phyloP scores from a whole-genome alignment of 371 early-diverging fungal genomes.

The Fennellomyces sp. region DNA sequence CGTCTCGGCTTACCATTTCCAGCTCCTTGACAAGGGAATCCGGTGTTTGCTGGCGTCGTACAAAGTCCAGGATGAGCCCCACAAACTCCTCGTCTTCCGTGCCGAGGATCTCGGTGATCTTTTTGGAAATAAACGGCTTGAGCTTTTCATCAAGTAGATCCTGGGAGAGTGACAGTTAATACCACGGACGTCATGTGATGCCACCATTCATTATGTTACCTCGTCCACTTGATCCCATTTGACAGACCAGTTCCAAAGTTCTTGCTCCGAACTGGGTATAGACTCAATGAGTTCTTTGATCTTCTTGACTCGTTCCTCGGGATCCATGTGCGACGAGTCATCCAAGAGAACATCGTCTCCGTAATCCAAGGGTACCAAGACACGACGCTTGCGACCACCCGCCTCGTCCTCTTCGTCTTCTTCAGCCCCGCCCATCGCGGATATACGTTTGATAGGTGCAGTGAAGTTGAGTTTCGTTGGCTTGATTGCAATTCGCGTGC shows the following conservation, averaged over 20 bases:
- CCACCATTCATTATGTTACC: no score
- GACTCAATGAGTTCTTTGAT: slow-evolving; percentile 69
- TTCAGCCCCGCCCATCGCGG: slow-evolving; percentile 48
- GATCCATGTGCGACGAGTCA: slow-evolving; percentile 17
- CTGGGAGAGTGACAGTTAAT: no score
- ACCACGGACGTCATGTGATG: no score
- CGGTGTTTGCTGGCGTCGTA: slow-evolving; percentile 53
- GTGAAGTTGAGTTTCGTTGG: slow-evolving; percentile 55
- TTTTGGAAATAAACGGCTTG: slow-evolving; percentile 76
- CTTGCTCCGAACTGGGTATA: slow-evolving; percentile 81
- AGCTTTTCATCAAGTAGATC: slow-evolving; percentile 64
- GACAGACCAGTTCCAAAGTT: slow-evolving; percentile 74
- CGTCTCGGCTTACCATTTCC: slow-evolving; percentile 57
- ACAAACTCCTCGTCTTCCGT: slow-evolving; percentile 75
- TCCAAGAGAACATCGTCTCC: slow-evolving; percentile 55
- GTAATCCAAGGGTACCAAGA: slow-evolving; percentile 64
- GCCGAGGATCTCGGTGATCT: slow-evolving; percentile 76
- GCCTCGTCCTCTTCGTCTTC: slow-evolving; percentile 64
- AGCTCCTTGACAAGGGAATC: slow-evolving; percentile 69
- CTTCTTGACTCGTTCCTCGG: slow-evolving; percentile 61
- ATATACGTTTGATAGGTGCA: slow-evolving; percentile 43
- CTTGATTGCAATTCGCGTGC: slow-evolving; percentile 37
- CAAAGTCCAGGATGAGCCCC: slow-evolving; percentile 69
- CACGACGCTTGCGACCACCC: slow-evolving; percentile 56
- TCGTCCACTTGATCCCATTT: slow-evolving; percentile 80